These are phyloP conservation scores for Colletotrichum cuscutae DNA, from an alignment of 2,329 filamentous ascomycete species.

Conservation along the genomic window DNA sequence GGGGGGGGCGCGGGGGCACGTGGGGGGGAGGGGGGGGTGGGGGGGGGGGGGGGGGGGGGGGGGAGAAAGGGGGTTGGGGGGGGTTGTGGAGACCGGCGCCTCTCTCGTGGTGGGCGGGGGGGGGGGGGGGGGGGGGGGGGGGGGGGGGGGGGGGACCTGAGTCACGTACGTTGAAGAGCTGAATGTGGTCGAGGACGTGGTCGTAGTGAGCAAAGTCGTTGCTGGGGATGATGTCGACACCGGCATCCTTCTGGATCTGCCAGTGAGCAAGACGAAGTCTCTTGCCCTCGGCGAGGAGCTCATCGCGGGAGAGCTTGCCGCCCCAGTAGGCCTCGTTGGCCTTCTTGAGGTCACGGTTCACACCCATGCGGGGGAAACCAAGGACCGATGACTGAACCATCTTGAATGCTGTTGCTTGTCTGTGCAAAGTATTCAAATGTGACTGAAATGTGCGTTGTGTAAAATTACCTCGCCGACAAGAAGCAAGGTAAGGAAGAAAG, in stretches of 20 bases:
- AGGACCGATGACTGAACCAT: slow-evolving; percentile 82
- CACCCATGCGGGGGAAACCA: slow-evolving; percentile 99
- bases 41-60: neutral
- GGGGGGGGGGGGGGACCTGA: neutral
- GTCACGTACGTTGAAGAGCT: slow-evolving; percentile 90
- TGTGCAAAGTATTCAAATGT: slow-evolving; percentile 25
- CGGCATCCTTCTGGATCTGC: slow-evolving; percentile 99
- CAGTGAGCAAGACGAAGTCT: slow-evolving; percentile 96
- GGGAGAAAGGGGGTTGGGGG: no score
- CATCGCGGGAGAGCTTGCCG: slow-evolving; percentile 91
- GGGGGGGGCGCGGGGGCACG: no score
- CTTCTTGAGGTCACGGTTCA: slow-evolving; percentile 99
- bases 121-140: no score
- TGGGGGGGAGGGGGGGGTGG: neutral
- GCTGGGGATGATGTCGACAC: slow-evolving; percentile 97
- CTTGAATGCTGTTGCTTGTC: slow-evolving; percentile 49
- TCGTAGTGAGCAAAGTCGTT: slow-evolving; percentile 99
- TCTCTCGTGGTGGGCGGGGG: no score
- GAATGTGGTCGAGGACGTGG: slow-evolving; percentile 97
- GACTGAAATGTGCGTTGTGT: slow-evolving; percentile 11
- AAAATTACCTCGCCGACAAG: slow-evolving; percentile 30
- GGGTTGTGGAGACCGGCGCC: no score
- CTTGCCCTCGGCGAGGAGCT: slow-evolving; percentile 95
- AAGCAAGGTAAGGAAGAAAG: slow-evolving; percentile 22
- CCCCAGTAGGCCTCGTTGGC: slow-evolving; percentile 98